Conservation (phyloP, 805 yeast genomes). For the Candida suzukii region DNA sequence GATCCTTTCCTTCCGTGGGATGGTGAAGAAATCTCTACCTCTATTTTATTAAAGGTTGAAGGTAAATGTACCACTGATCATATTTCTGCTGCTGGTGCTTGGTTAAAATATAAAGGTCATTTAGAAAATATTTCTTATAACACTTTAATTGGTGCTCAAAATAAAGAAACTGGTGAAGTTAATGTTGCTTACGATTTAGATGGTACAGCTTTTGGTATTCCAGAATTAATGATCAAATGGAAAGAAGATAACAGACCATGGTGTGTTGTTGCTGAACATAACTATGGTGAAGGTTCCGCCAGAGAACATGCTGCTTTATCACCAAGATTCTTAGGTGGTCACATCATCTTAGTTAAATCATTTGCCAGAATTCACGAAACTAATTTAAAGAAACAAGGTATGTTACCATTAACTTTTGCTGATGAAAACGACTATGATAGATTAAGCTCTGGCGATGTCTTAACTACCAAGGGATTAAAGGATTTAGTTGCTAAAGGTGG, state of each 20-base stretch:
- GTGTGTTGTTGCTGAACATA: slow-evolving; percentile 95
- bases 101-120: slow-evolving; percentile 98
- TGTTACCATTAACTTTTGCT: slow-evolving; percentile 91
- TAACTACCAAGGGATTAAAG: slow-evolving; percentile 65
- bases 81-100: slow-evolving; percentile 96
- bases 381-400: slow-evolving; percentile 95
- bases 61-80: slow-evolving; percentile 99
- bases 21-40: slow-evolving; percentile 73
- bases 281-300: slow-evolving; percentile 98
- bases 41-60: slow-evolving; percentile 81
- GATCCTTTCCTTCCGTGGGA: slow-evolving; percentile 87
- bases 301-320: slow-evolving; percentile 98
- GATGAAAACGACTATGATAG: slow-evolving; percentile 84
- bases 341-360: slow-evolving; percentile 81
- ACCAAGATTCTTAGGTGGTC: slow-evolving; percentile 91
- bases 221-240: slow-evolving; percentile 97
- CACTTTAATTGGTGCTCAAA: slow-evolving; percentile 94
- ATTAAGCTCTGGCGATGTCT: slow-evolving; percentile 66
- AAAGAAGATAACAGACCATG: slow-evolving; percentile 78
- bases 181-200: slow-evolving; percentile 84
- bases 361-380: slow-evolving; percentile 99
- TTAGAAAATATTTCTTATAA: slow-evolving; percentile 91
- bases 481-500: slow-evolving; percentile 81
- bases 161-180: slow-evolving; percentile 94
- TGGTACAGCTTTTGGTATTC: slow-evolving; percentile 72